Percentiles rank a stretch among this genome's conserved stretches.
phyloP scores from a whole-genome alignment of 441 rosid genomes.

The Bruguiera hainesii region DNA sequence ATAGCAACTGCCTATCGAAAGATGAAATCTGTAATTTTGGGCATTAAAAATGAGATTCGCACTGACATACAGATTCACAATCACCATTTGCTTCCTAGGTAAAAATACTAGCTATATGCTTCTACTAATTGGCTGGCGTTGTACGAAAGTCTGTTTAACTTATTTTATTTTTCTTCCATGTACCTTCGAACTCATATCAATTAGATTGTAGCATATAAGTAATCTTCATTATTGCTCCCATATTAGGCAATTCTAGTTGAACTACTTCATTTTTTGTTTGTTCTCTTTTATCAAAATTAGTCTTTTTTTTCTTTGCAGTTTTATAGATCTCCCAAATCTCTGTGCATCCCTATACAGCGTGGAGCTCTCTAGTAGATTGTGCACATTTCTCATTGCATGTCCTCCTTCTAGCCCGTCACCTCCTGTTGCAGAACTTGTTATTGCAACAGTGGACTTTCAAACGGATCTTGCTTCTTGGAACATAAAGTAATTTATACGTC shows the following conservation, averaged over 20 bases:
- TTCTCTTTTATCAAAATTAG: background rate
- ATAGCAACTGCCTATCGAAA: conserved; percentile 64
- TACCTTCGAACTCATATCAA: background rate
- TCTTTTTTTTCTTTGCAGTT: conserved; percentile 46
- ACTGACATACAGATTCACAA: conserved; percentile 80
- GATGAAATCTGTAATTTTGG: conserved; percentile 67
- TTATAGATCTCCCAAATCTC: conserved; percentile 84
- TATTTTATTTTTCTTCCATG: background rate
- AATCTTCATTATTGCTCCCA: too few species aligned
- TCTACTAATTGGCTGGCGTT: too few species aligned
- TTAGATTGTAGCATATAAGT: conserved; percentile 1
- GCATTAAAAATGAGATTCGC: conserved; percentile 62
- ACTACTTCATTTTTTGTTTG: background rate
- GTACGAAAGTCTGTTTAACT: background rate
- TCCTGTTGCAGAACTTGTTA: conserved; percentile 77
- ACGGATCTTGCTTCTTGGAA: conserved; percentile 80
- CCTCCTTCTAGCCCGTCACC: conserved; percentile 85
- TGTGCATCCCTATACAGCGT: conserved; percentile 75
- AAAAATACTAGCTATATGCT: background rate
- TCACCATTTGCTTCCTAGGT: conserved; percentile 83
- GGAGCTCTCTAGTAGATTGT: conserved; percentile 74
- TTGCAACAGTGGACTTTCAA: conserved; percentile 90
- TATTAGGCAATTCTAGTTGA: background rate
- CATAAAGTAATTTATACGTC: conserved; percentile 43
- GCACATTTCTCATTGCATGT: conserved; percentile 67